Conservation (phyloP, 1,284 basidiomycete species). For the Leccinum cinnamomeum region DNA sequence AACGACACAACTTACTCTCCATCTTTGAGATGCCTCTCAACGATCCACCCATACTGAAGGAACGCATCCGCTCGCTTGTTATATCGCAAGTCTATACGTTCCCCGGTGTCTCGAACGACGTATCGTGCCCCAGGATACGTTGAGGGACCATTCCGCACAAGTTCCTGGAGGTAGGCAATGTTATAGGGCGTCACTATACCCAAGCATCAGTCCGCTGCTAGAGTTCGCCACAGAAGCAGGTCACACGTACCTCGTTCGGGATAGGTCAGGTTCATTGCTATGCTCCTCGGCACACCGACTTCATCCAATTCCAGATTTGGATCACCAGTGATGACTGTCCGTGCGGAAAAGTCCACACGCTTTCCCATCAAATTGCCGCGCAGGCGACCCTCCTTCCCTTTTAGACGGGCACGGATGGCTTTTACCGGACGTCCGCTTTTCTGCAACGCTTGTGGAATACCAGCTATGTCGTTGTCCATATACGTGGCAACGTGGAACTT, state of each 20-base stretch:
- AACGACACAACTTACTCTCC: constrained; percentile 75
- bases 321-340: constrained; percentile 99
- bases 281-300: constrained; percentile 96
- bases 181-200: constrained; percentile 93
- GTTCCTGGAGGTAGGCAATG: constrained; percentile 90
- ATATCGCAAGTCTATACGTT: constrained; percentile 96
- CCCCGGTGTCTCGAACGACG: constrained; percentile 96
- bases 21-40: constrained; percentile 96
- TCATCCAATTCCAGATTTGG: constrained; percentile 97
- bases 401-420: constrained; percentile 96
- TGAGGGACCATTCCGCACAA: constrained; percentile 96
- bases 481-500: constrained; percentile 98
- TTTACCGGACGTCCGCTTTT: constrained; percentile 98
- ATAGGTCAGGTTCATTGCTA: constrained; percentile 97
- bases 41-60: constrained; percentile 98
- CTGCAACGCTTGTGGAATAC: constrained; percentile 95
- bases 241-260: constrained; percentile 82
- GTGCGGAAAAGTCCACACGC: constrained; percentile 98
- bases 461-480: constrained; percentile 99
- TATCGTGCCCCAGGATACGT: constrained; percentile 97
- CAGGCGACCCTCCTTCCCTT: constrained; percentile 98
- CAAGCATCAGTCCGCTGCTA: constrained; percentile 1
- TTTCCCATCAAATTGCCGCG: constrained; percentile 99
- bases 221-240: neutral
- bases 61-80: constrained; percentile 98